Evolutionary conservation across 306 rosid genomes (phyloP).

Genomic region (Cicer bijugum): DNA sequence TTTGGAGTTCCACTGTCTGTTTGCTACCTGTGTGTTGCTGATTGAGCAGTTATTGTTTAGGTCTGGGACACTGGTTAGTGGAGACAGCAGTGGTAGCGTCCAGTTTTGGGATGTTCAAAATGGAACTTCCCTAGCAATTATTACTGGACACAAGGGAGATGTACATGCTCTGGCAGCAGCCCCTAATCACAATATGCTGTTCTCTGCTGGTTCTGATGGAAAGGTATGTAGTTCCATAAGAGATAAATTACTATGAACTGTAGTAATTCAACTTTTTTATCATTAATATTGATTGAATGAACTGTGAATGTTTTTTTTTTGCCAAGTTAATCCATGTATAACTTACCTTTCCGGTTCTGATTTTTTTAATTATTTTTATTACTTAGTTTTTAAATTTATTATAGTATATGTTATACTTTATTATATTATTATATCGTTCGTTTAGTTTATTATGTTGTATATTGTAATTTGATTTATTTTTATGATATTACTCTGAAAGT

Average conservation of each 20-base stretch:
- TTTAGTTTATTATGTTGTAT: not conserved
- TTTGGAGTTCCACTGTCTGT: conserved; percentile 18
- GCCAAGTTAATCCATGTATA: not conserved
- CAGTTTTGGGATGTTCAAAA: conserved; percentile 90
- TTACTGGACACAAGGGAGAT: conserved; percentile 82
- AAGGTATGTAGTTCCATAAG: conserved; percentile 62
- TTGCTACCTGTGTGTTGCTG: conserved; percentile 36
- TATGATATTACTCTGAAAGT: not conserved
- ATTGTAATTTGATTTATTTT: not conserved
- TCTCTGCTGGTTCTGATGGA: conserved; percentile 98
- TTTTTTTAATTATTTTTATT: not conserved
- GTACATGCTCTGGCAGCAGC: conserved; percentile 84
- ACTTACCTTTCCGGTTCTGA: not conserved
- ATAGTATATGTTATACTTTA: not conserved
- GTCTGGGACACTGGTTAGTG: conserved; percentile 96
- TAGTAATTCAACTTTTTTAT: not conserved
- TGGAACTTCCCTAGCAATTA: conserved; percentile 81
- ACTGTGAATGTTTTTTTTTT: not conserved
- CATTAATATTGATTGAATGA: not conserved
- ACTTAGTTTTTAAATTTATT: not conserved
- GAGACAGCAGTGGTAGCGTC: conserved; percentile 94
- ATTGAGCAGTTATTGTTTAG: conserved; percentile 53
- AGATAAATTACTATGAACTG: not conserved
- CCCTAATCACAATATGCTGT: conserved; percentile 82
- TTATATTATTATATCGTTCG: not conserved